Conservation (phyloP, 139 green algal species). For the Marvania coccoides region DNA sequence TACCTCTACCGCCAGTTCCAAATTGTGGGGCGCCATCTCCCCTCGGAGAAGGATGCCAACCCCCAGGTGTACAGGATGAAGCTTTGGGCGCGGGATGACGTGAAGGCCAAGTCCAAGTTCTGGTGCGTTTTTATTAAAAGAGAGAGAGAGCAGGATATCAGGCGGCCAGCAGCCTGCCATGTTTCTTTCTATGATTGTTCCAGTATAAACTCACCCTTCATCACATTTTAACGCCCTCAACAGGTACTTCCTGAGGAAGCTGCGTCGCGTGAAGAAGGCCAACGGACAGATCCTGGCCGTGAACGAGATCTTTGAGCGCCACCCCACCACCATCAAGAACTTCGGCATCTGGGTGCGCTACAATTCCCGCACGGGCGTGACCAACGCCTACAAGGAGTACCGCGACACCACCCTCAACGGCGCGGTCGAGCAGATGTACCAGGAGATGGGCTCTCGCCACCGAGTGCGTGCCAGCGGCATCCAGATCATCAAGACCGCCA, state of each 20-base stretch:
- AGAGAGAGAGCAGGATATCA: too few species aligned
- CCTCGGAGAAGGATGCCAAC: constrained; percentile 74
- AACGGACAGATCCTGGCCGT: constrained; percentile 95
- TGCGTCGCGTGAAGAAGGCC: constrained; percentile 98
- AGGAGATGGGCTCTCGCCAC: constrained; percentile 95
- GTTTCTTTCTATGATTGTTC: not conserved
- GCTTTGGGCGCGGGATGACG: constrained; percentile 91
- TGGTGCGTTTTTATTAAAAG: constrained; percentile 61
- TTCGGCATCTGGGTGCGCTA: constrained; percentile 98
- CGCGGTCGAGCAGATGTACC: constrained; percentile 91
- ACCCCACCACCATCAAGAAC: constrained; percentile 96
- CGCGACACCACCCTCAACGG: constrained; percentile 97
- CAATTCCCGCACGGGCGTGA: constrained; percentile 88
- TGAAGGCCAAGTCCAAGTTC: constrained; percentile 96
- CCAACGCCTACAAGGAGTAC: constrained; percentile 99
- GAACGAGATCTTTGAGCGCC: constrained; percentile 98
- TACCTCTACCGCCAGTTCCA: constrained; percentile 98
- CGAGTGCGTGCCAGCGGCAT: constrained; percentile 74
- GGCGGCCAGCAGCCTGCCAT: too few species aligned
- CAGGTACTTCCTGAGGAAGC: constrained; percentile 97
- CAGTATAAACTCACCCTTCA: not conserved
- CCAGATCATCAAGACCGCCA: constrained; percentile 96
- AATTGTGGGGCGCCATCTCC: constrained; percentile 93
- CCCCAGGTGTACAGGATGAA: constrained; percentile 99
- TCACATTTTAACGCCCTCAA: not conserved